Evolutionary conservation across 2,329 filamentous ascomycete species (phyloP).

Genomic region (Xylaria sp.): DNA sequence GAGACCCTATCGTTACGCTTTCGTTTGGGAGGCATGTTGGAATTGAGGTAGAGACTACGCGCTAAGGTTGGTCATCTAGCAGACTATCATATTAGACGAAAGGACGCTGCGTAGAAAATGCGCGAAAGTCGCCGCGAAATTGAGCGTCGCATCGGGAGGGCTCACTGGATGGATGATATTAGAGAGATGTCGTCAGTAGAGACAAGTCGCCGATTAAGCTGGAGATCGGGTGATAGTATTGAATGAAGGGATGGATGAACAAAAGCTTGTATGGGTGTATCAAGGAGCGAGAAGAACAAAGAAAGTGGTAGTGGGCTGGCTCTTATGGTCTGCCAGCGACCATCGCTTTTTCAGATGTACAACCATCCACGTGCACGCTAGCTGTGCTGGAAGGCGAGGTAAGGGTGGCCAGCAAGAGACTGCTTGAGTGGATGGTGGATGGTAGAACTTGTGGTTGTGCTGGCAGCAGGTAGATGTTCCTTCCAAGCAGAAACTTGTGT

Average conservation of each 20-base stretch:
- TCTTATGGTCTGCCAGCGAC: constrained; percentile 44
- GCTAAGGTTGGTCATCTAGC: constrained; percentile 43
- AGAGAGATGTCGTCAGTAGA: constrained; percentile 5
- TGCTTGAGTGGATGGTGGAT: background rate
- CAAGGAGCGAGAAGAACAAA: constrained; percentile 40
- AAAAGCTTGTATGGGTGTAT: constrained; percentile 32
- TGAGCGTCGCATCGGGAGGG: constrained; percentile 38
- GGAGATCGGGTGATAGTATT: background rate
- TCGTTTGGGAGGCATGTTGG: constrained; percentile 68
- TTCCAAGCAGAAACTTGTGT: constrained; percentile 43
- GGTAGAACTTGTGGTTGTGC: constrained; percentile 21
- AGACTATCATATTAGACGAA: constrained; percentile 29
- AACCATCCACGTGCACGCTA: constrained; percentile 36
- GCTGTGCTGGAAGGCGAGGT: constrained; percentile 31
- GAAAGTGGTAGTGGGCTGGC: constrained; percentile 38
- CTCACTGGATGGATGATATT: constrained; percentile 37
- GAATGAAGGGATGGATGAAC: constrained; percentile 29
- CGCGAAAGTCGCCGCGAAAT: constrained; percentile 32
- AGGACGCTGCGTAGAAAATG: constrained; percentile 37
- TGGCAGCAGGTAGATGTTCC: constrained; percentile 19
- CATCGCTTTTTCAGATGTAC: constrained; percentile 41
- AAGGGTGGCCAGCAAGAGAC: background rate
- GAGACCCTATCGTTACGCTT: constrained; percentile 66
- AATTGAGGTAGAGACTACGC: constrained; percentile 35
- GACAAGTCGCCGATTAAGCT: constrained; percentile 1